Conservation (phyloP, 345 rosid genomes). For the Corchorus capsularis region DNA sequence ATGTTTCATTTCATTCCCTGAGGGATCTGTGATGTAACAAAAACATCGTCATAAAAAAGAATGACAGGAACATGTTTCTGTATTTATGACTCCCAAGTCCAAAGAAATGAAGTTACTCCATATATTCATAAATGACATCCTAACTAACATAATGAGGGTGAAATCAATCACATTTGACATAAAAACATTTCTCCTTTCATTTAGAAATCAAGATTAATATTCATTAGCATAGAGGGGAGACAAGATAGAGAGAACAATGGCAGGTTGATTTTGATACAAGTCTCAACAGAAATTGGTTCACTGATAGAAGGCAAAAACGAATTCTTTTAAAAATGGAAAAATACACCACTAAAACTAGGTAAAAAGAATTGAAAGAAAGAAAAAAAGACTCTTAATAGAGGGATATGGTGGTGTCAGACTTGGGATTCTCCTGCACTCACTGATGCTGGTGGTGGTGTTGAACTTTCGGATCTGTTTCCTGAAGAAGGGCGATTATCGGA, state of each 20-base stretch:
- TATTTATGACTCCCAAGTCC: neutral
- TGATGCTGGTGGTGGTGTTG: conserved; percentile 42
- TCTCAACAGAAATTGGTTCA: conserved; percentile 23
- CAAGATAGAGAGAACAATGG: neutral
- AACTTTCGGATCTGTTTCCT: conserved; percentile 53
- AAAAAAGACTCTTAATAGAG: neutral
- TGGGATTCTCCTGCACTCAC: conserved; percentile 30
- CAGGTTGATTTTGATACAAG: conserved; percentile 3
- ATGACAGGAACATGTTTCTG: too few relatives aligned
- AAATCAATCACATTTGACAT: neutral
- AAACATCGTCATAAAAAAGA: too few relatives aligned
- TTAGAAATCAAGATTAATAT: neutral
- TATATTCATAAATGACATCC: neutral
- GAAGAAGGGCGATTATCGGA: conserved; percentile 49
- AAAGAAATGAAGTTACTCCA: neutral
- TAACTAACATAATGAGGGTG: neutral
- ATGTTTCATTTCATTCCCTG: neutral
- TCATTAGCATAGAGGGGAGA: neutral
- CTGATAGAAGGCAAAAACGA: conserved; percentile 5
- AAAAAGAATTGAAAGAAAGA: neutral
- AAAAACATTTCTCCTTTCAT: neutral
- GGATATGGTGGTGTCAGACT: conserved; percentile 12
- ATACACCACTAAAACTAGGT: conserved; percentile 12
- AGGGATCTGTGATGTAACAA: neutral
- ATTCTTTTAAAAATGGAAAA: neutral